Evolutionary conservation across 73 alveolate genomes (phyloP), one percentile per base, ranked within the genome.

Genomic region (Symbiodinium pilosum): DNA sequence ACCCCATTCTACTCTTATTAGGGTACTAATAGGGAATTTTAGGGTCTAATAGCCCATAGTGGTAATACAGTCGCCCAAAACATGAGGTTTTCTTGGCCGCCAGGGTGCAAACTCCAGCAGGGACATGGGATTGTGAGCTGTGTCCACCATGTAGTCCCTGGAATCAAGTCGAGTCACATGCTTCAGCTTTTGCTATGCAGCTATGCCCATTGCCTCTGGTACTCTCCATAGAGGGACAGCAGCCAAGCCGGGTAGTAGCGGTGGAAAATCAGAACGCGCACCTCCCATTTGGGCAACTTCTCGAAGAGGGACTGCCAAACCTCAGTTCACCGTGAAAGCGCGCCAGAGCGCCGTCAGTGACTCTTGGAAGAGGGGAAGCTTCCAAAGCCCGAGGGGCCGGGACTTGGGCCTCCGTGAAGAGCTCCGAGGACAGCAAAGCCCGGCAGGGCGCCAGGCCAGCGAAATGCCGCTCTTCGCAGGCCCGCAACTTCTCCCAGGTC

Each of bases 101-200:
- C 77, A 64, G 28, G 77, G 36, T 12, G 77, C 77, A 30, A 64
- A 64, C 77, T 64, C 77, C 77, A 64, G 36, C 77, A 64, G 32
- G 32, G 77, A 64, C 77, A 64, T 64, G 38, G 77, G 77, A 36
- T 64, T 64, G 77, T 64, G 77, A 36, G 77, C 77, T 64, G 77
- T 64, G 40, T 64, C 77, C 77, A 64, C 77, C 77, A 64, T 64
- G 77, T 64, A 64, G 32, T 64, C 77, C 77, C 77, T 64, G 77
- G 12, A 18, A n/a, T n/a, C n/a, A n/a, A n/a, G n/a, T n/a, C n/a
- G n/a, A n/a, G n/a, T n/a, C n/a, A n/a, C n/a, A n/a, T n/a, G n/a
- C n/a, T n/a, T n/a, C n/a, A n/a, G n/a, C n/a, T n/a, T n/a, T n/a
- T n/a, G n/a, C n/a, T n/a, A n/a, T n/a, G n/a, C n/a, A n/a, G n/a